These are phyloP conservation scores for Hebeloma cylindrosporum DNA, from an alignment of 768 basidiomycete genomes.

Conservation along the genomic window DNA sequence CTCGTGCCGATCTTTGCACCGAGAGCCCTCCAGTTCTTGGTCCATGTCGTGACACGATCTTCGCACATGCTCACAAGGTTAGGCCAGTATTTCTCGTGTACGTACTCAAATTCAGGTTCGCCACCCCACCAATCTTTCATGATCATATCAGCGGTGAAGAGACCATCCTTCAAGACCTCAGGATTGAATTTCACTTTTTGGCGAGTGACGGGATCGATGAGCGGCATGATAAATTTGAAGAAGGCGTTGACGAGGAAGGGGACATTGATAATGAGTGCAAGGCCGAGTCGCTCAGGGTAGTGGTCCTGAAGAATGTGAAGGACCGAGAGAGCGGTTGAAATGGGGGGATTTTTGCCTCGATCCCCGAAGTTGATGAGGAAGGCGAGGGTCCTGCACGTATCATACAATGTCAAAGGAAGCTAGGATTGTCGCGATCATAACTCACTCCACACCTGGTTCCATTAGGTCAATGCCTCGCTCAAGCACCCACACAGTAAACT, in stretches of 20 bases:
- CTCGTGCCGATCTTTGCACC: constrained; percentile 71
- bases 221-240: constrained; percentile 75
- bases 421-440: constrained; percentile 7
- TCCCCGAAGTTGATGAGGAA: constrained; percentile 81
- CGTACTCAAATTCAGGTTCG: constrained; percentile 62
- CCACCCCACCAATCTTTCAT: constrained; percentile 75
- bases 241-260: constrained; percentile 76
- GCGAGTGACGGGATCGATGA: constrained; percentile 82
- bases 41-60: constrained; percentile 47
- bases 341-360: constrained; percentile 56
- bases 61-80: constrained; percentile 56
- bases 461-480: constrained; percentile 78
- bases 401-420: neutral
- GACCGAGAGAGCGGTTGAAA: constrained; percentile 44
- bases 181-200: constrained; percentile 78
- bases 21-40: constrained; percentile 62
- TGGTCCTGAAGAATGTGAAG: constrained; percentile 75
- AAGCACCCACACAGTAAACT: constrained; percentile 73
- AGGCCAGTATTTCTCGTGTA: constrained; percentile 76
- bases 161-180: constrained; percentile 56
- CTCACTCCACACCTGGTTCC: constrained; percentile 80
- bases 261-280: constrained; percentile 74
- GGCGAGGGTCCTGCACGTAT: constrained; percentile 51
- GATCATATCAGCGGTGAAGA: constrained; percentile 71
- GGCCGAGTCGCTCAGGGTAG: constrained; percentile 84